Base-by-base conservation (phyloP, 352 stramenopile species). In the Phytophthora colocasiae region DNA sequence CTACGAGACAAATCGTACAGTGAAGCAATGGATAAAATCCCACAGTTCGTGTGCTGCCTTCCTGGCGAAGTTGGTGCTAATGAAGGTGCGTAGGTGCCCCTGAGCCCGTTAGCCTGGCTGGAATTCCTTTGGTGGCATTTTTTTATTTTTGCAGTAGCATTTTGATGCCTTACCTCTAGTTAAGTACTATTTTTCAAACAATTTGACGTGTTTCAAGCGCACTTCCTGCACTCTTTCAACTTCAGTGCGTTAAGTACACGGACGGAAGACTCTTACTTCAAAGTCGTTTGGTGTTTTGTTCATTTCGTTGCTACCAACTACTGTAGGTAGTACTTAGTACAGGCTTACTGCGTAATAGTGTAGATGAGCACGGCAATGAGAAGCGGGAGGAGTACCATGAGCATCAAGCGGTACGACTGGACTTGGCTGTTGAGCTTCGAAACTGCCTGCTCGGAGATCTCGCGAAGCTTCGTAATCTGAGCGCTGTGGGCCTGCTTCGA, bases 351-450 rank as follows among this genome's bases (percentile, higher is more conserved):
- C 31, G 74, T 75, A 19, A 79, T 71, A 4, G 66, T 80, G 67
- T 89, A 92, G 24, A 88, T 54, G 38, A 86, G 58, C 26, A 73
- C 68, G 3, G 75, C 81, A 17, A 90, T 58, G 48, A 91, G 61
- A 14, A 83, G 71, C 11, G 84, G 77, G 24, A 91, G 75, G 36
- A 92, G 58, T 4, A 76, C 71, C 19, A 89, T 60, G 34, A 92
- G 52, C 17, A 80, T 64, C 65, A 88, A 58, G 24, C 81, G 80
- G 71, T 92, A 90, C 27, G 72, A 81, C 51, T 83, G 77, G 32
- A 87, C 62, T 56, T 92, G 79, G 47, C 58, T 62, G 15, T 69
- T 60, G 2, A 77, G 66, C 36, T 69, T 43, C 39, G 57, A 43
- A 7, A 77, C 48, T 19, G 49, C 40, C 15, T 77, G 49, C n/a